Evolutionary conservation across 352 stramenopile species (phyloP).

Genomic region (Phytophthora aleatoria): DNA sequence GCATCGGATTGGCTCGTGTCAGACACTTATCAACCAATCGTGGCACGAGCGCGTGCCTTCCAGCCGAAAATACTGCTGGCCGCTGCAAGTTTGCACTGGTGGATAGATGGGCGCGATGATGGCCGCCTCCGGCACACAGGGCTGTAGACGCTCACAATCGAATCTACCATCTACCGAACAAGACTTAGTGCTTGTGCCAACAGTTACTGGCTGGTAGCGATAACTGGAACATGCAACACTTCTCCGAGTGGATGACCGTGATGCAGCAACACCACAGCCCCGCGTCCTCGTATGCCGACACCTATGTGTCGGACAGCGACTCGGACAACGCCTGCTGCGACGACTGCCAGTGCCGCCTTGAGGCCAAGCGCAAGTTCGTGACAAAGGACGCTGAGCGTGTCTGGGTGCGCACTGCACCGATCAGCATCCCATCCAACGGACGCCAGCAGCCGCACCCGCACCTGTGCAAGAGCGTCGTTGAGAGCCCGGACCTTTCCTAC

Average conservation of each 20-base stretch:
- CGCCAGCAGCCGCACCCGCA: constrained; percentile 23
- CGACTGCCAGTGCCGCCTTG: constrained; percentile 26
- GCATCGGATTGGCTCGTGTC: constrained; percentile 12
- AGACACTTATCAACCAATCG: constrained; percentile 15
- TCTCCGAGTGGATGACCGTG: constrained; percentile 55
- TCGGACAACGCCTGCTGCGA: constrained; percentile 39
- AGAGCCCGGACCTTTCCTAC: constrained; percentile 40
- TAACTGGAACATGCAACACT: constrained; percentile 41
- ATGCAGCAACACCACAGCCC: constrained; percentile 46
- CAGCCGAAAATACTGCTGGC: constrained; percentile 33
- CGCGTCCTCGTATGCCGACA: constrained; percentile 66
- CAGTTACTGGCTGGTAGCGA: not conserved
- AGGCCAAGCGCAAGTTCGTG: constrained; percentile 31
- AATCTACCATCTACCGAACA: constrained; percentile 14
- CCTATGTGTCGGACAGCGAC: constrained; percentile 50
- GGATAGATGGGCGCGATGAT: constrained; percentile 14
- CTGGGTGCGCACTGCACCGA: constrained; percentile 52
- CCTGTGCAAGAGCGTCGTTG: constrained; percentile 23
- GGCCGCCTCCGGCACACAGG: constrained; percentile 6
- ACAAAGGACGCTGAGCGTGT: constrained; percentile 28
- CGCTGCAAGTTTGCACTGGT: not conserved
- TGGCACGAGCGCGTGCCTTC: constrained; percentile 1
- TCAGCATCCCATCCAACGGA: constrained; percentile 49
- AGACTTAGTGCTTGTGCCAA: not conserved
- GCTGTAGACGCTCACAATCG: constrained; percentile 36